A percentile compares a stretch with the other conserved stretches of the same genome.
Evolutionary conservation across 306 rosid genomes (phyloP).

Genomic region (Fagus crenata): DNA sequence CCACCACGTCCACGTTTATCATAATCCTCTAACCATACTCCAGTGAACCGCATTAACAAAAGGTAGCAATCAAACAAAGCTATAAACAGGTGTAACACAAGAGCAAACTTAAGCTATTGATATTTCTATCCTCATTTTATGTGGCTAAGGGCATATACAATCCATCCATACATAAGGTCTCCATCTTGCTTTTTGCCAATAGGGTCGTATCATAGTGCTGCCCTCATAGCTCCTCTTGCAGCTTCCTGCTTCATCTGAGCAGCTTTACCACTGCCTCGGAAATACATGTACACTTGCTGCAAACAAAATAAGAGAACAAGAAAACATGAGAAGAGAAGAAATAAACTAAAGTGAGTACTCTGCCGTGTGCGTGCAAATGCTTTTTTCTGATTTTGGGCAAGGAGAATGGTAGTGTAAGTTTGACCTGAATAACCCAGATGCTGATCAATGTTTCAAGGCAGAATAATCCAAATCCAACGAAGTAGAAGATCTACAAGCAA

Average conservation of each 20-base stretch:
- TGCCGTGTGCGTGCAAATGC: not conserved
- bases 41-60: constrained; percentile 22
- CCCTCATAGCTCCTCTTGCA: constrained; percentile 75
- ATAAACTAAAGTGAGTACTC: not conserved
- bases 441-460: constrained; percentile 69
- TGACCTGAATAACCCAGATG: constrained; percentile 94
- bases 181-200: constrained; percentile 20
- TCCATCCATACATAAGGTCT: constrained; percentile 33
- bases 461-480: constrained; percentile 85
- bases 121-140: constrained; percentile 30
- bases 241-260: constrained; percentile 75
- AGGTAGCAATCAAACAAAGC: constrained; percentile 11
- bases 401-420: not conserved
- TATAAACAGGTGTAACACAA: constrained; percentile 16
- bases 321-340: constrained; percentile 4
- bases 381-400: not conserved
- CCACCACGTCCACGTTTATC: not conserved
- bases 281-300: constrained; percentile 97
- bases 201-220: constrained; percentile 52
- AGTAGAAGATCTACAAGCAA: constrained; percentile 75
- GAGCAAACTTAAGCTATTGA: constrained; percentile 34
- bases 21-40: not conserved
- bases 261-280: constrained; percentile 91
- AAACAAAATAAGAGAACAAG: constrained; percentile 16
- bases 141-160: constrained; percentile 59